Evolutionary conservation across 495 filamentous ascomycete species (phyloP).

Genomic region (Penicillium coprophilum): DNA sequence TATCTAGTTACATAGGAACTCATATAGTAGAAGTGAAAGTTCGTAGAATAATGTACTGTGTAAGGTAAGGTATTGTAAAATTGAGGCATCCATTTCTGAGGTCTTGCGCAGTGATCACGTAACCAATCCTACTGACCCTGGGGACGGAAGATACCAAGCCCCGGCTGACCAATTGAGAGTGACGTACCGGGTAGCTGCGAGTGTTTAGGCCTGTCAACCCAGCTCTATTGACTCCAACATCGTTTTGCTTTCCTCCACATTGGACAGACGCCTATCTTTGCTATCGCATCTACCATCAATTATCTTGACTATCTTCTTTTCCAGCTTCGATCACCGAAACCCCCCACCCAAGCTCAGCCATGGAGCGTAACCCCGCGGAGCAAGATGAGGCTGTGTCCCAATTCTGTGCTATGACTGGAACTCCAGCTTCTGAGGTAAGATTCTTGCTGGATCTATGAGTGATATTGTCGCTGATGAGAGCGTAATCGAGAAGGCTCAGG

Average conservation of each 20-base stretch:
- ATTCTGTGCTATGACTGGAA: slow-evolving; percentile 72
- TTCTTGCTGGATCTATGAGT: not conserved
- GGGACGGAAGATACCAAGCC: slow-evolving; percentile 31
- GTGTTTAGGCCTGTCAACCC: slow-evolving; percentile 23
- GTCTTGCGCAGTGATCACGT: too few species aligned
- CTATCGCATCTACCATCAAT: not conserved
- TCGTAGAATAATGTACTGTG: too few species aligned
- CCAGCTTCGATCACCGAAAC: not conserved
- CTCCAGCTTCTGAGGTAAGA: slow-evolving; percentile 61
- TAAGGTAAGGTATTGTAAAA: too few species aligned
- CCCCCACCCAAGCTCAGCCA: slow-evolving; percentile 28
- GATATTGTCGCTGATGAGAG: slow-evolving; percentile 4
- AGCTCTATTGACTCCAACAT: slow-evolving; percentile 18
- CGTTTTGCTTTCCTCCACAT: not conserved
- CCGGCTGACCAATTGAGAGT: slow-evolving; percentile 51
- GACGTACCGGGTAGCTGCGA: slow-evolving; percentile 39
- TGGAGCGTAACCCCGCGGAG: slow-evolving; percentile 57
- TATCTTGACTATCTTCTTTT: not conserved
- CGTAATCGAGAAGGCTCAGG: slow-evolving; percentile 55
- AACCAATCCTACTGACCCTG: too few species aligned
- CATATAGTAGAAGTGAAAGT: too few species aligned
- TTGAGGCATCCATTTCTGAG: too few species aligned
- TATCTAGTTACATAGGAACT: too few species aligned
- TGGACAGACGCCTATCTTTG: not conserved
- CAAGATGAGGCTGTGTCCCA: slow-evolving; percentile 69